Evolutionary conservation across 208 protist species (phyloP), one percentile per base, ranked within the genome.

Genomic region (Acanthamoeba lenticulata): DNA sequence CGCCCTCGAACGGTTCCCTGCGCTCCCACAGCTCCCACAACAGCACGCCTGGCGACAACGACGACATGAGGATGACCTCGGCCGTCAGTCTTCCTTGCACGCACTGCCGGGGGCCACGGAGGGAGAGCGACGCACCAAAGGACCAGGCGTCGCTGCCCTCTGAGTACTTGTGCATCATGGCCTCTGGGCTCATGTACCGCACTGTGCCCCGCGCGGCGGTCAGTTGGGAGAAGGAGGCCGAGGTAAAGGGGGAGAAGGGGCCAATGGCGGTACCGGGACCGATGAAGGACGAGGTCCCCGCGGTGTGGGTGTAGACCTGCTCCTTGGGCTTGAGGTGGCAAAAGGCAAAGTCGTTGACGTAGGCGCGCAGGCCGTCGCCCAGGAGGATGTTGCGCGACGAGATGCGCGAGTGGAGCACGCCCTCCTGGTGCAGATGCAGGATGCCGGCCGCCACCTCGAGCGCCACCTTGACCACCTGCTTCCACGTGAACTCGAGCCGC

Each of bases 1-100:
- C 74, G 74, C 74, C 74, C 21, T 47, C 74, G 32, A 85, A 85
- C 13, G 74, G 74, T 29, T 85, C 74, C 27, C 32, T 52, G 6
- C 74, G 74, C 42, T 85, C 74, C 74, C 74, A 85, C n/a, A 90
- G 52, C 34, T 90, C 83, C 83, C 83, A 90, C 52, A 90, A 24
- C 36, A 90, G 57, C 21, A 90, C 83, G 24, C 83, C 83, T 85
- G 1, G 29, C 32, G 9, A 6, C 17, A 74, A 1, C 17, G n/a
- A 74, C 11, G 52, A 60, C 52, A 60, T 60, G 21, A n/a, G 19
- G 19, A 24, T 24, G 52, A 24, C 11, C 1, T 17, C 52, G n/a
- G 52, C 52, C 52, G 17, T 6, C 52, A 21, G 21, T 60, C 52
- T 7, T 60, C 3, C 19, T 5, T 67, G 6, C 15, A 67, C 24